These are phyloP conservation scores for Lithospermum erythrorhizon DNA, from an alignment of 257 asterid species.

Conservation along the genomic window DNA sequence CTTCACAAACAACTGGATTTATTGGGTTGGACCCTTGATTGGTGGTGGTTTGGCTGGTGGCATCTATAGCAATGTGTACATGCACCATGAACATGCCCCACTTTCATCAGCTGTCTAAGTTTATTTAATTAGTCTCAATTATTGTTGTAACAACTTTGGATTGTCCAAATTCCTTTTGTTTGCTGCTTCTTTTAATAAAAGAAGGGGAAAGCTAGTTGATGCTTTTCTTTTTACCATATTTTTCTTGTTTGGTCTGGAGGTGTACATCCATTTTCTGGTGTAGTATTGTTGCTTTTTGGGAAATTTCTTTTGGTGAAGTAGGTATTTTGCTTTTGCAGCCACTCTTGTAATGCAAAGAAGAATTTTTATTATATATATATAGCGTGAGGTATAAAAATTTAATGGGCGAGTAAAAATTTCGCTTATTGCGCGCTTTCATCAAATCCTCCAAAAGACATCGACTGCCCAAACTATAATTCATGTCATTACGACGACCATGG, in stretches of 20 bases:
- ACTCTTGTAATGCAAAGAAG: too few species aligned
- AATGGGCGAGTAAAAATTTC: too few species aligned
- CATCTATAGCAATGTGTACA: conserved; percentile 44
- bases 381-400: too few species aligned
- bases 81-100: conserved; percentile 43
- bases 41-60: conserved; percentile 86
- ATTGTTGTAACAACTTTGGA: conserved; percentile 12
- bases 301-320: conserved; percentile 3
- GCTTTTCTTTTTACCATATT: conserved; percentile 11
- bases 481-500: too few species aligned
- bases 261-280: conserved; percentile 27
- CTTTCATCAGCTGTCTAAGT: conserved; percentile 35
- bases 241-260: conserved; percentile 20
- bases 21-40: conserved; percentile 85
- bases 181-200: conserved; percentile 19
- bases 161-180: conserved; percentile 12
- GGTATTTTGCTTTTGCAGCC: not conserved
- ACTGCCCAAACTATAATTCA: too few species aligned
- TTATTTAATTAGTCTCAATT: not conserved
- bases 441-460: too few species aligned
- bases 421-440: too few species aligned
- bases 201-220: conserved; percentile 15
- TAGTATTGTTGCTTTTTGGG: conserved; percentile 13
- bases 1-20: conserved; percentile 56
- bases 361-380: too few species aligned